These are phyloP conservation scores for Sclerotinia sclerotiorum DNA, from an alignment of 2,329 filamentous ascomycete genomes.

Conservation along the genomic window DNA sequence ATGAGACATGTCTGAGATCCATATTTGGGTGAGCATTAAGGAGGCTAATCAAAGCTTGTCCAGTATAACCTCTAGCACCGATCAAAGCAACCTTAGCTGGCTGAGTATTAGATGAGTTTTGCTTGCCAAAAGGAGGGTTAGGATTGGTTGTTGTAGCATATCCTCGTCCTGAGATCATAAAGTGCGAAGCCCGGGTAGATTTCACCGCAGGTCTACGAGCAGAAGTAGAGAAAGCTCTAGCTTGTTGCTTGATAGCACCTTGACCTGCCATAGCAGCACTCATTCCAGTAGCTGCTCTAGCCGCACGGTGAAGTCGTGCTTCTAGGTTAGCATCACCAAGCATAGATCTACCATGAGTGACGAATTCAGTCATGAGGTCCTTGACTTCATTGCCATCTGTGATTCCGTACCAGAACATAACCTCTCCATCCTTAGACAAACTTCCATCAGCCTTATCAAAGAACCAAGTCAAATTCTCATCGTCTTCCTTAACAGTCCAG, in stretches of 20 bases:
- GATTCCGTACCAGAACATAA: constrained; percentile 89
- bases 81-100: constrained; percentile 83
- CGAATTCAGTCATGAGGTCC: constrained; percentile 81
- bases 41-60: constrained; percentile 83
- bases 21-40: constrained; percentile 86
- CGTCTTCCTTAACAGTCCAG: constrained; percentile 95
- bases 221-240: constrained; percentile 66
- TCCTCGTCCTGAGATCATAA: constrained; percentile 43
- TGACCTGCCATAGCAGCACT: constrained; percentile 46
- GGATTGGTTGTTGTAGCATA: constrained; percentile 74
- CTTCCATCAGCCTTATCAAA: constrained; percentile 96
- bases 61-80: constrained; percentile 90
- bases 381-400: constrained; percentile 79
- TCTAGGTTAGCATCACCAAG: constrained; percentile 88
- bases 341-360: constrained; percentile 78
- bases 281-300: constrained; percentile 64
- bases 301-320: constrained; percentile 76
- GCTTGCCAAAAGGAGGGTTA: constrained; percentile 84
- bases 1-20: constrained; percentile 89
- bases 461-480: constrained; percentile 98
- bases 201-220: constrained; percentile 44
- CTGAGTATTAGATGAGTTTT: constrained; percentile 79
- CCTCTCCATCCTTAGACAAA: constrained; percentile 78
- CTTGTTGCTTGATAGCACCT: constrained; percentile 57
- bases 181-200: constrained; percentile 24